Evolutionary conservation across 1,284 basidiomycete genomes (phyloP).

Genomic region (Pseudozyma sp.): DNA sequence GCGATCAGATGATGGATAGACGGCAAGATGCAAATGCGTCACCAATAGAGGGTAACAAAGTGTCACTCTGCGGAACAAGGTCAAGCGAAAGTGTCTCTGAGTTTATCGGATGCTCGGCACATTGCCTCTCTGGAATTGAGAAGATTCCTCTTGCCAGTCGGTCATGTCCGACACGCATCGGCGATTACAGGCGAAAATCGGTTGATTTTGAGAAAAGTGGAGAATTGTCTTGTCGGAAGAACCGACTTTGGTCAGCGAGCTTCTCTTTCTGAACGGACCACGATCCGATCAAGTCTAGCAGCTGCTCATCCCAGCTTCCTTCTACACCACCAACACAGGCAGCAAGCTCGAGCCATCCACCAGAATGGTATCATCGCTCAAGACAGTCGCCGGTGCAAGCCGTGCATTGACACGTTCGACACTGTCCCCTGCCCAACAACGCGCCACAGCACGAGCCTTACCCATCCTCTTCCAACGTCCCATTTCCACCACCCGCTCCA

Average conservation of each 20-base stretch:
- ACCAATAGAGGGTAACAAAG: background rate
- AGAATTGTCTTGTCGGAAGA: slow-evolving; percentile 11
- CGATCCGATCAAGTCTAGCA: too few relatives aligned
- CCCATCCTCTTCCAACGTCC: background rate
- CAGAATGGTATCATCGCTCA: slow-evolving; percentile 22
- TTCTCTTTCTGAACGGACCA: too few relatives aligned
- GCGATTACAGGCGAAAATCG: slow-evolving; percentile 8
- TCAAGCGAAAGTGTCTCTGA: background rate
- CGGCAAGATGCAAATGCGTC: background rate
- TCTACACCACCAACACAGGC: background rate
- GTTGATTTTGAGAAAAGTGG: slow-evolving; percentile 24
- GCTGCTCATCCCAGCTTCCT: background rate
- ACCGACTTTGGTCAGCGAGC: background rate
- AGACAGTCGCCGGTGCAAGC: slow-evolving; percentile 3
- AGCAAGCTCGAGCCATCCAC: background rate
- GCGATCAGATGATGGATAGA: slow-evolving; percentile 3
- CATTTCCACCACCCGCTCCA: background rate
- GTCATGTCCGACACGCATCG: slow-evolving; percentile 15
- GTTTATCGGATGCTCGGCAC: slow-evolving; percentile 26
- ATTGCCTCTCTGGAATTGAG: background rate
- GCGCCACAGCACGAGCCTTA: background rate
- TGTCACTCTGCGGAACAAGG: background rate
- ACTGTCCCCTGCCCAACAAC: background rate
- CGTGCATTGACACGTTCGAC: slow-evolving; percentile 4
- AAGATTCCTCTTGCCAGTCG: slow-evolving; percentile 7